Conservation (phyloP, 768 basidiomycete genomes). For the Serendipita vermifera region DNA sequence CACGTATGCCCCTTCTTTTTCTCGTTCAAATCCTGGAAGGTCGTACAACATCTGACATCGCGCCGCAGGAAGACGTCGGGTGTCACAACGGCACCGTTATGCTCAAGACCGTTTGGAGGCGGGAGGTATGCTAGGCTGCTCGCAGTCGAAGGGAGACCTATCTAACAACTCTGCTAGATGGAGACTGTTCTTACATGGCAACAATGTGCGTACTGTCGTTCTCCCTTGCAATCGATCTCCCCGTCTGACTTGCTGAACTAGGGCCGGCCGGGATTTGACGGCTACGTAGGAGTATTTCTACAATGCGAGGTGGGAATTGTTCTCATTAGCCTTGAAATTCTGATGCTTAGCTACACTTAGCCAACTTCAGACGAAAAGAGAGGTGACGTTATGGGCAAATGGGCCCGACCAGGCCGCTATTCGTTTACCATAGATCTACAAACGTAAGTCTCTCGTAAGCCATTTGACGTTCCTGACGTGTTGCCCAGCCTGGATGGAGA, state of each 20-base stretch:
- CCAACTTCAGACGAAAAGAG: not conserved
- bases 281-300: slow-evolving; percentile 8
- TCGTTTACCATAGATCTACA: slow-evolving; percentile 7
- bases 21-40: no score
- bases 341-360: not conserved
- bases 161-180: no score
- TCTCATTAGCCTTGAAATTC: no score
- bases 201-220: not conserved
- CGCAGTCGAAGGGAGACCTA: no score
- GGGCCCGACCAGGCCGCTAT: not conserved
- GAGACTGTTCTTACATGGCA: slow-evolving; percentile 4
- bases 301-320: not conserved
- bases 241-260: not conserved
- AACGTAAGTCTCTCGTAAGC: no score
- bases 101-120: slow-evolving; percentile 2
- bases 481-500: slow-evolving; percentile 3
- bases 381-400: slow-evolving; percentile 3
- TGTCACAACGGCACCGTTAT: not conserved
- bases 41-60: no score
- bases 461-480: no score
- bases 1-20: not conserved
- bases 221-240: not conserved
- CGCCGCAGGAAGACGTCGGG: not conserved
- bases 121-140: no score
- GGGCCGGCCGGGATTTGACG: slow-evolving; percentile 4